Conservation (phyloP, 1,284 basidiomycete genomes). For the Porodaedalea pini region DNA sequence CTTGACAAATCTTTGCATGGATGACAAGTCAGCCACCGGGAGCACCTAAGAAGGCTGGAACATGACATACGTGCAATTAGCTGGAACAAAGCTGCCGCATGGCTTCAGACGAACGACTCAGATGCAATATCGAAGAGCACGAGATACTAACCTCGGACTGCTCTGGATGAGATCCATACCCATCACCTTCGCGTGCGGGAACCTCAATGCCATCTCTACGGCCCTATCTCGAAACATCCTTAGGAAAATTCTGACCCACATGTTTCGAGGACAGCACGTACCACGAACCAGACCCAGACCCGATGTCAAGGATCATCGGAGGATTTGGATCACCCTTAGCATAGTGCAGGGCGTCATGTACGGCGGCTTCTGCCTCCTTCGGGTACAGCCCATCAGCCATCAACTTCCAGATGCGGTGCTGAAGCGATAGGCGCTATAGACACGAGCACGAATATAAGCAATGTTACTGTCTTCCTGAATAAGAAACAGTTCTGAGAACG, state of each 20-base stretch:
- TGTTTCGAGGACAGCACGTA: neutral
- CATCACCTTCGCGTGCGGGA: slow-evolving; percentile 18
- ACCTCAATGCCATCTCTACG: slow-evolving; percentile 19
- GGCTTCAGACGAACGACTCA: too few relatives aligned
- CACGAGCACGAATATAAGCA: too few relatives aligned
- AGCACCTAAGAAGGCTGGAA: neutral
- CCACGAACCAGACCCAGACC: slow-evolving; percentile 20
- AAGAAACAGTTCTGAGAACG: too few relatives aligned
- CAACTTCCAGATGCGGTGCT: slow-evolving; percentile 20
- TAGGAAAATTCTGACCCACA: neutral
- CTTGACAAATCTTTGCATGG: slow-evolving; percentile 12
- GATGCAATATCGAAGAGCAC: neutral
- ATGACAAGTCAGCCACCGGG: neutral
- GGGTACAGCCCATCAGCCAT: slow-evolving; percentile 19
- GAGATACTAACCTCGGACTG: slow-evolving; percentile 11
- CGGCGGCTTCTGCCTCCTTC: slow-evolving; percentile 9
- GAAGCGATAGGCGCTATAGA: slow-evolving; percentile 16
- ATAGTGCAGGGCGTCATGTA: slow-evolving; percentile 1
- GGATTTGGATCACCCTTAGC: neutral
- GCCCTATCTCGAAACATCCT: slow-evolving; percentile 8
- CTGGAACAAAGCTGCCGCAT: neutral
- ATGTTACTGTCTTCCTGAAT: too few relatives aligned
- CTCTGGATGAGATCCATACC: slow-evolving; percentile 19
- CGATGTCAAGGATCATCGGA: slow-evolving; percentile 18
- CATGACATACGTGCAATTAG: slow-evolving; percentile 15